Base-by-base conservation (phyloP, 2,329 filamentous ascomycete genomes). In the Exophiala sideris region DNA sequence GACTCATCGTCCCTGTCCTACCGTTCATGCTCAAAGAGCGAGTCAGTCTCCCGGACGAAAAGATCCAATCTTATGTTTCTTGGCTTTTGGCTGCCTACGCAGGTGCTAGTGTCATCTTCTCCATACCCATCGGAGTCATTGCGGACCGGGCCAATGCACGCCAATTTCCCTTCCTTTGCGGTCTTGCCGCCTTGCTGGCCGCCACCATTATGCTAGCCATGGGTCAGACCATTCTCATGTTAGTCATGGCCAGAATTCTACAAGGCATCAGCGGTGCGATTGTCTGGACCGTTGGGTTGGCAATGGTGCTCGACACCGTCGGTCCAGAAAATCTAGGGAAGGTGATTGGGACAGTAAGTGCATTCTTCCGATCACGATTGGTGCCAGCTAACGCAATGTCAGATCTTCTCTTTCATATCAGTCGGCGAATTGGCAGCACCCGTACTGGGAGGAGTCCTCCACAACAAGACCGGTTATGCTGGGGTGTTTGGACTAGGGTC, bases 401-500 rank as follows among this genome's bases (percentile, higher is more conserved):
- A 76, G 68, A 79, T 84, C 6, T 83, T 82, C 65, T 79, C 79
- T 55, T 78, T 85, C 57, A 79, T 84, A 48, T 79, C 78, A 0
- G 72, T 82, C 0, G 83, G 82, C 0, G 76, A 78, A 39, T 68
- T 86, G 4, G 69, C 79, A 12, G 76, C 81, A 0, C 84, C 84
- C 0, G 72, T 83, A 0, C 66, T 84, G 0, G 84, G 84, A 2
- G 84, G 84, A 0, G 63, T 84, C 0, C 66, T 86, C 1, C 86
- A 86, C 64, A 73, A 79, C 24, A 79, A 79, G 61, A 75, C 77
- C 1, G 84, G 83, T 2, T 81, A 81, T 62, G 64, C 68, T 10
- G 82, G 81, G 0, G 82, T 86, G 0, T 85, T 85, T 64, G 77
- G 75, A 0, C 68, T 85, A 20, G 78, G 76, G 0, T 73, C 82